These are phyloP conservation scores for Rhodotorula mucilaginosa DNA, from an alignment of 1,284 basidiomycete species.

Conservation along the genomic window DNA sequence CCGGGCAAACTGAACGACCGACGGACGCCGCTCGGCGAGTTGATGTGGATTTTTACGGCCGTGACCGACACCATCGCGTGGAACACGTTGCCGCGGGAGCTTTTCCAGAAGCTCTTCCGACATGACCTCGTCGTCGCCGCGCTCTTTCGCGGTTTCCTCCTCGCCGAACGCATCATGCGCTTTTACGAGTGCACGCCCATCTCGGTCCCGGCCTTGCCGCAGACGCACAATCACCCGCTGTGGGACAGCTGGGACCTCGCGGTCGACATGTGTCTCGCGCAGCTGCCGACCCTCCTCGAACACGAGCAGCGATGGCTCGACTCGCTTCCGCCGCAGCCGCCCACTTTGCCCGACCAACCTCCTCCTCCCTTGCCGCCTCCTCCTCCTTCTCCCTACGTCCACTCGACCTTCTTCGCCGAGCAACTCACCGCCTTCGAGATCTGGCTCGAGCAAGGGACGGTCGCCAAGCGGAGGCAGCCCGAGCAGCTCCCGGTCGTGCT, in stretches of 20 bases:
- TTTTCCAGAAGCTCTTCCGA: conserved; percentile 90
- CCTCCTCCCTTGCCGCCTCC: conserved; percentile 49
- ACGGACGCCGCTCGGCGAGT: conserved; percentile 89
- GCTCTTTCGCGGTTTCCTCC: conserved; percentile 91
- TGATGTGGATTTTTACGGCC: conserved; percentile 99
- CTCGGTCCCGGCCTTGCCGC: conserved; percentile 83
- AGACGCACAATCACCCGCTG: conserved; percentile 90
- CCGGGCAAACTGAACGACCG: conserved; percentile 96
- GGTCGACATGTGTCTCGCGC: conserved; percentile 89
- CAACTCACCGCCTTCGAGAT: conserved; percentile 97
- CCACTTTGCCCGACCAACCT: conserved; percentile 34
- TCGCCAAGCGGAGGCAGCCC: conserved; percentile 65
- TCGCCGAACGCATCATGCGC: conserved; percentile 97
- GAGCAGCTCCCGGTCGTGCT: conserved; percentile 96
- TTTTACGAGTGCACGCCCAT: conserved; percentile 97
- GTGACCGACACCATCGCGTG: conserved; percentile 99
- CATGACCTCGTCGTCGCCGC: conserved; percentile 95
- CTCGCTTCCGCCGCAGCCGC: conserved; percentile 37
- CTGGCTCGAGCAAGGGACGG: conserved; percentile 84
- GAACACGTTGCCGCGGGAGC: conserved; percentile 90
- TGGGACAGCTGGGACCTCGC: conserved; percentile 99
- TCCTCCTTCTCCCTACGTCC: conserved; percentile 61
- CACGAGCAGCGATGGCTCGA: conserved; percentile 58
- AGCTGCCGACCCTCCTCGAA: conserved; percentile 81
- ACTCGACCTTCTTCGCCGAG: conserved; percentile 94